These are phyloP conservation scores for Otatea glauca DNA, from an alignment of 176 grass and related monocot species.

Conservation along the genomic window DNA sequence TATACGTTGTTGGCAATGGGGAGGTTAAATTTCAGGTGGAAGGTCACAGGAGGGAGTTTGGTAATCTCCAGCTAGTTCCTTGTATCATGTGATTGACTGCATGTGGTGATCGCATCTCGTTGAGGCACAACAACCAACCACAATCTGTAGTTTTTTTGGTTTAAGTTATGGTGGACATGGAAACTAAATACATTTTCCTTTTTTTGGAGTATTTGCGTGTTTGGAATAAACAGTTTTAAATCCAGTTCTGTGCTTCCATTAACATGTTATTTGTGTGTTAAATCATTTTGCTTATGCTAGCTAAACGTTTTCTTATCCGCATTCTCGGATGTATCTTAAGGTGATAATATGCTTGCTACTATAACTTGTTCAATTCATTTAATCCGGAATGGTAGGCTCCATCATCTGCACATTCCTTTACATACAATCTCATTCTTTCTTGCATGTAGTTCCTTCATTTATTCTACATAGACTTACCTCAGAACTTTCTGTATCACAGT, in stretches of 20 bases:
- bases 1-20: not conserved
- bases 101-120: not conserved
- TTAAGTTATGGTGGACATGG: not conserved
- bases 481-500: conserved; percentile 12
- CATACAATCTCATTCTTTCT: not conserved
- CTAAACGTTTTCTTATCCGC: not conserved
- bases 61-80: not conserved
- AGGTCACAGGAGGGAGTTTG: not conserved
- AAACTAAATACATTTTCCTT: not conserved
- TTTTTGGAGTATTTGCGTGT: not conserved
- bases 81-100: not conserved
- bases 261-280: not conserved
- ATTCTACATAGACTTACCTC: not conserved
- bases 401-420: not conserved
- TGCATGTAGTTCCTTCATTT: not conserved
- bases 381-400: not conserved
- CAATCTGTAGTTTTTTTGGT: not conserved
- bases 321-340: not conserved
- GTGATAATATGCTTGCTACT: not conserved
- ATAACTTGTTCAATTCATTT: not conserved
- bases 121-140: not conserved
- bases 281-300: not conserved
- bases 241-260: not conserved
- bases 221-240: not conserved
- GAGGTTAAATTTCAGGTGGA: not conserved